Conservation (phyloP, 2,329 filamentous ascomycete genomes). For the Paracamarosporium sp. region DNA sequence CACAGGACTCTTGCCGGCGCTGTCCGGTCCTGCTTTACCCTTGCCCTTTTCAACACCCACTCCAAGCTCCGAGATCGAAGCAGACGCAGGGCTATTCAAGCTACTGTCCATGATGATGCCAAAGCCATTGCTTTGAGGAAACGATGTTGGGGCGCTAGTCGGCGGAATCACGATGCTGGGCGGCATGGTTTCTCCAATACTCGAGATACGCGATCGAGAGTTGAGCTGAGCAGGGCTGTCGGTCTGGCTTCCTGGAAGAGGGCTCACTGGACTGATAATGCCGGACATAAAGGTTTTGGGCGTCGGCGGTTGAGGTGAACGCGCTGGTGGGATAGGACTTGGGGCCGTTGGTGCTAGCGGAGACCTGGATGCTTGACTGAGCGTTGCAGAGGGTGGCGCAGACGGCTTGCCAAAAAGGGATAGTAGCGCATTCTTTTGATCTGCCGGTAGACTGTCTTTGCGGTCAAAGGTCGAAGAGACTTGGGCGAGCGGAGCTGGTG, state of each 20-base stretch:
- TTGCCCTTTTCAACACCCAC: conserved; percentile 14
- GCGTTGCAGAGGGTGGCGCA: conserved; percentile 16
- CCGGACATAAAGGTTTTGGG: conserved; percentile 42
- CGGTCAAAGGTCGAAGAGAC: conserved; percentile 28
- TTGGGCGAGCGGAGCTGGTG: conserved; percentile 15
- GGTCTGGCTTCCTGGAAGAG: conserved; percentile 34
- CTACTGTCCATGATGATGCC: conserved; percentile 9
- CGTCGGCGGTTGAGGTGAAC: conserved; percentile 33
- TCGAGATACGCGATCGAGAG: conserved; percentile 41
- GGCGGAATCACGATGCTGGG: conserved; percentile 27
- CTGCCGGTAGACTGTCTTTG: conserved; percentile 32
- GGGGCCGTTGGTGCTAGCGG: conserved; percentile 16
- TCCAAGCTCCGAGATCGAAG: conserved; percentile 2
- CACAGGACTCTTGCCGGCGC: conserved; percentile 55
- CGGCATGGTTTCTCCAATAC: conserved; percentile 35
- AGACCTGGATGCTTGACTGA: conserved; percentile 15
- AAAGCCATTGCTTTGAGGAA: conserved; percentile 9
- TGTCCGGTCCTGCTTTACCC: conserved; percentile 10
- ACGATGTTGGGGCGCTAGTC: conserved; percentile 16
- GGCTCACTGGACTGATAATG: conserved; percentile 47
- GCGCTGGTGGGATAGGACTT: conserved; percentile 25
- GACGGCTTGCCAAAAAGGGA: conserved; percentile 44
- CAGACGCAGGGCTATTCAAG: conserved; percentile 7
- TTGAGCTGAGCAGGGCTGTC: conserved; percentile 36
- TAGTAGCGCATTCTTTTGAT: conserved; percentile 45